Evolutionary conservation across 176 grass and related monocot species (phyloP), one percentile per base, ranked within the genome.

Genomic region (Triticum urartu): DNA sequence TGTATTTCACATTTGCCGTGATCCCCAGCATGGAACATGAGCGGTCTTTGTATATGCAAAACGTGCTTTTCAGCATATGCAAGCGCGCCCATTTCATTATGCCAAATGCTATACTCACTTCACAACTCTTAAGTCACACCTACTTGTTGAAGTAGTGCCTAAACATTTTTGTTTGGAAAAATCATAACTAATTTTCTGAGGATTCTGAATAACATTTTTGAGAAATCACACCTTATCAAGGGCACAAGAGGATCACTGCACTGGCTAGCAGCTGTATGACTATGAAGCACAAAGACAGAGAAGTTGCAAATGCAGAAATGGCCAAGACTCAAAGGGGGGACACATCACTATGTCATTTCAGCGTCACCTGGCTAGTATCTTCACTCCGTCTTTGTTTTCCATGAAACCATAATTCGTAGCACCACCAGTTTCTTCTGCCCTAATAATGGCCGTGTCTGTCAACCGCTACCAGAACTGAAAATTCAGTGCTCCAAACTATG

Each of bases 381-480:
- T 11, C 24, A 6, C 72, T 33, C 35, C 9, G 7, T 17, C 42
- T 8, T 50, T 63, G 17, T 63, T 75, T 52, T 82, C 21, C 83
- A 14, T 60, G 11, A 36, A 68, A 68, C 18, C 15, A 45, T 21
- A 81, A 28, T 61, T 61, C 45, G 4, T 30, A 14, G 56, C 15
- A 62, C 50, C 63, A 70, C 22, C 17, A 0, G 24, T 64, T 25
- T 70, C 3, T 32, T 52, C 58, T 52, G 38, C 63, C 81, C 76
- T 69, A 79, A 68, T 91, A 84, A 85, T 84, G 79, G 28, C 7
- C 18, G 2, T 12, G 76, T 12, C 81, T 63, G 85, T 13, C 68
- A 87, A 75, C 89, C 36, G 68, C 68, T n/a, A 84, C 14, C 80
- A n/a, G 80, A 32, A 68, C 5, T 84, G 81, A 80, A 87, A 59